Percentiles rank a stretch among this genome's conserved stretches.
Evolutionary conservation across 31 red algal genomes (phyloP).

Genomic region (Asparagopsis taxiformis): DNA sequence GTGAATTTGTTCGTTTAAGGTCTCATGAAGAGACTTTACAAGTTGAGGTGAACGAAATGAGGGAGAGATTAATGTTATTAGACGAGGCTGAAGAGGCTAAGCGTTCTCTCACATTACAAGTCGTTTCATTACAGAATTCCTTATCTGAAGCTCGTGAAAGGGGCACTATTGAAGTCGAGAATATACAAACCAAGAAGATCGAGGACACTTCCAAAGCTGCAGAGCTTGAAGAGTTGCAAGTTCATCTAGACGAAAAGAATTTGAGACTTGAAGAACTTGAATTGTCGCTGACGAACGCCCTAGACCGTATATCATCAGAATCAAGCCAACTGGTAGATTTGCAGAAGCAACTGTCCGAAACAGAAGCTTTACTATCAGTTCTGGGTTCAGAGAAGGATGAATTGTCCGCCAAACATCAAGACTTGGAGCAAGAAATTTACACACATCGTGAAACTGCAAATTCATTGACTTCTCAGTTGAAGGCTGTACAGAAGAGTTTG

Average conservation of each 20-base stretch:
- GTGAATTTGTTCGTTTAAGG: not conserved
- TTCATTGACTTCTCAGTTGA: not conserved
- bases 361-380: constrained; percentile 17
- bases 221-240: not conserved
- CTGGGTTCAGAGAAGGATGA: constrained; percentile 7
- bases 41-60: constrained; percentile 8
- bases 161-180: not conserved
- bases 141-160: constrained; percentile 1
- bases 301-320: not conserved
- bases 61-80: constrained; percentile 51
- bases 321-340: not conserved
- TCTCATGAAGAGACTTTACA: not conserved
- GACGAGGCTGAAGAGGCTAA: constrained; percentile 34
- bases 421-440: not conserved
- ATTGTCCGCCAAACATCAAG: not conserved
- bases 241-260: constrained; percentile 12
- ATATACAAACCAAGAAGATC: not conserved
- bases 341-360: constrained; percentile 22
- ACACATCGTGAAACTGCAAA: not conserved
- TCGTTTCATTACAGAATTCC: constrained; percentile 1
- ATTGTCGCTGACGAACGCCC: constrained; percentile 1
- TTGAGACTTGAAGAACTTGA: constrained; percentile 4
- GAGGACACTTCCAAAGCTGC: not conserved
- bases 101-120: constrained; percentile 14
- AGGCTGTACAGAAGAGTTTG: not conserved